These are phyloP conservation scores for Magnolia officinalis DNA, from an alignment of 164 flowering plant species.

Conservation along the genomic window DNA sequence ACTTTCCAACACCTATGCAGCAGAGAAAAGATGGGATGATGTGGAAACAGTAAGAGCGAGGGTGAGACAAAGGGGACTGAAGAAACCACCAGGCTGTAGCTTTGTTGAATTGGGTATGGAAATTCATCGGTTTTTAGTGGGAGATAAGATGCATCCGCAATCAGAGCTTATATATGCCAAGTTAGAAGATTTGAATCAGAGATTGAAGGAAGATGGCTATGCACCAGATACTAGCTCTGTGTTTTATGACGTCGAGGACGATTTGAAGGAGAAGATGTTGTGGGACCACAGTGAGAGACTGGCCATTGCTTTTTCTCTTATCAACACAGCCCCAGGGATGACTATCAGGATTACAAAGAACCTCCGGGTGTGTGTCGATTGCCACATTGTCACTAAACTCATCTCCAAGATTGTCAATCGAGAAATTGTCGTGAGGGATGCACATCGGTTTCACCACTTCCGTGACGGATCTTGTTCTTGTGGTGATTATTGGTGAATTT, in stretches of 20 bases:
- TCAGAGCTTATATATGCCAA: conserved; percentile 30
- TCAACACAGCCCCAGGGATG: conserved; percentile 27
- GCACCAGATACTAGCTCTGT: conserved; percentile 37
- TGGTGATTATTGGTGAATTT: conserved; percentile 37
- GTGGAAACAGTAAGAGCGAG: conserved; percentile 37
- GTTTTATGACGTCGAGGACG: conserved; percentile 36
- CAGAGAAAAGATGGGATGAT: conserved; percentile 42
- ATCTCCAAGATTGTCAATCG: conserved; percentile 36
- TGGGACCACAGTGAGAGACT: conserved; percentile 48
- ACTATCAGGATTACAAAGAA: conserved; percentile 41
- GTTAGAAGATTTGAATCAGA: conserved; percentile 28
- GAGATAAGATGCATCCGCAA: conserved; percentile 37
- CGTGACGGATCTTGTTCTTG: conserved; percentile 36
- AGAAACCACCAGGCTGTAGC: conserved; percentile 42
- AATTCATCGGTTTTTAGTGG: conserved; percentile 39
- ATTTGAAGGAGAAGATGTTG: conserved; percentile 40
- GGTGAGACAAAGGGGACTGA: conserved; percentile 26
- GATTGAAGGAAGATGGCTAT: conserved; percentile 34
- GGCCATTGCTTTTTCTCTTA: conserved; percentile 43
- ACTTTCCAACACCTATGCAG: conserved; percentile 41
- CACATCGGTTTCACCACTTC: conserved; percentile 38
- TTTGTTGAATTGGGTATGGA: conserved; percentile 35
- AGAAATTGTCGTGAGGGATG: conserved; percentile 39
- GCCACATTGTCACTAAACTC: conserved; percentile 37
- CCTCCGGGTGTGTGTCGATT: conserved; percentile 41